phyloP scores from a whole-genome alignment of 2,329 filamentous ascomycete genomes.

The Pyrenochaeta sp. region DNA sequence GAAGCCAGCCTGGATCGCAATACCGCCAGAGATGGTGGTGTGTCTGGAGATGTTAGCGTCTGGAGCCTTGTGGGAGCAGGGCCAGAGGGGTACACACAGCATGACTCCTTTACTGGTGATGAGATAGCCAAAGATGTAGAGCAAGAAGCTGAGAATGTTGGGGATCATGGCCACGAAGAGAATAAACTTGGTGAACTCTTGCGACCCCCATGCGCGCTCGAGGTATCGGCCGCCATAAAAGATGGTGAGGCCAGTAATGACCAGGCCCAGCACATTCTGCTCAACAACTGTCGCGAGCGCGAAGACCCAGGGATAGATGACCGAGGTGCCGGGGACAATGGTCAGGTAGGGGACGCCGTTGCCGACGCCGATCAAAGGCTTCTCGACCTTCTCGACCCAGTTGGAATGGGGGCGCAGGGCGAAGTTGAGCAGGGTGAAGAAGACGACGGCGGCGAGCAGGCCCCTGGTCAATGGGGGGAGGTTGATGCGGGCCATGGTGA shows the following conservation, averaged over 20 bases:
- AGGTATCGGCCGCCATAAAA: conserved; percentile 95
- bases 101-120: conserved; percentile 71
- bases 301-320: conserved; percentile 94
- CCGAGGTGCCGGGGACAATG: conserved; percentile 80
- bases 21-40: conserved; percentile 85
- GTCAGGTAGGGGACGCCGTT: conserved; percentile 84
- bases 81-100: conserved; percentile 65
- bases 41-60: conserved; percentile 56
- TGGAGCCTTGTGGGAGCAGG: conserved; percentile 1
- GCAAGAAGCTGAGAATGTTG: conserved; percentile 75
- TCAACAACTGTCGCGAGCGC: conserved; percentile 87
- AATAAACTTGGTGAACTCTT: conserved; percentile 90
- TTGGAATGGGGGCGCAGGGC: conserved; percentile 65
- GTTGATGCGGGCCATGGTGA: conserved; percentile 82
- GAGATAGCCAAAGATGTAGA: conserved; percentile 77
- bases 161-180: conserved; percentile 79
- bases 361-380: conserved; percentile 56
- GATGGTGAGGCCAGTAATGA: conserved; percentile 77
- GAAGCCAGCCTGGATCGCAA: conserved; percentile 89
- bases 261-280: conserved; percentile 87
- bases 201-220: conserved; percentile 92
- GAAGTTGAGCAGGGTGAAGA: conserved; percentile 83
- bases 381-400: conserved; percentile 55
- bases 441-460: conserved; percentile 75
- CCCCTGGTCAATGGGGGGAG: conserved; percentile 89